A percentile compares a stretch with the other conserved stretches of the same genome.
Evolutionary conservation across 2,329 filamentous ascomycete species (phyloP).

Genomic region (Neofusicoccum kwambonambiense): DNA sequence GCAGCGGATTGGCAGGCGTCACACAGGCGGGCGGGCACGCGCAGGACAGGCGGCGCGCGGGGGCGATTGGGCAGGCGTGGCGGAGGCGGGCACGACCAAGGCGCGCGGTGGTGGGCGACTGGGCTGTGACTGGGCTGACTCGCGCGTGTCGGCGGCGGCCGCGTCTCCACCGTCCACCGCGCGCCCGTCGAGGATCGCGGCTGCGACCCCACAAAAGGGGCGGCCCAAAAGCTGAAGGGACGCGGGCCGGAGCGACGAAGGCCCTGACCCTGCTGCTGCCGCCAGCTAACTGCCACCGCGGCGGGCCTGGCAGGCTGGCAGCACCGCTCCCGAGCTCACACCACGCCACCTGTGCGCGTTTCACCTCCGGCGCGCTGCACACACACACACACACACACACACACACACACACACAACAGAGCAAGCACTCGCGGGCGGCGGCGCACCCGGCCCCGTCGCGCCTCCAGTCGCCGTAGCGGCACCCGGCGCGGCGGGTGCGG

Average conservation of each 20-base stretch:
- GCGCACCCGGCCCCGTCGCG: too few relatives aligned
- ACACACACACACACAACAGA: too few relatives aligned
- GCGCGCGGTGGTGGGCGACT: not conserved
- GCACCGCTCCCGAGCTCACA: constrained; percentile 7
- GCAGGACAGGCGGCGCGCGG: not conserved
- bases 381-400: too few relatives aligned
- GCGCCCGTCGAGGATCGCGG: constrained; percentile 11
- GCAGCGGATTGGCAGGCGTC: not conserved
- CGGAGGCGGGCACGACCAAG: too few relatives aligned
- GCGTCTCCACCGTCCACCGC: constrained; percentile 4
- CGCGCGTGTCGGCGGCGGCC: not conserved
- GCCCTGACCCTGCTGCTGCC: not conserved
- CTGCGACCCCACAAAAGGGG: constrained; percentile 1
- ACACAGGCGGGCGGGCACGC: too few relatives aligned
- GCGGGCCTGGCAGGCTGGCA: not conserved
- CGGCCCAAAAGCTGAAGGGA: constrained; percentile 2
- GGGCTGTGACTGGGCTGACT: not conserved
- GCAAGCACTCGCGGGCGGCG: too few relatives aligned
- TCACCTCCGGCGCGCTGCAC: not conserved
- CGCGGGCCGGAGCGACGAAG: constrained; percentile 8
- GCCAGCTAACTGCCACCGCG: not conserved
- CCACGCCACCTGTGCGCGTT: constrained; percentile 5
- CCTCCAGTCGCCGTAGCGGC: not conserved
- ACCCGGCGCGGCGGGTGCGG: not conserved
- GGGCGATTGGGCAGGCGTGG: not conserved